Evolutionary conservation across 2,329 filamentous ascomycete species (phyloP).

Genomic region (Ophiocordyceps robertsii): DNA sequence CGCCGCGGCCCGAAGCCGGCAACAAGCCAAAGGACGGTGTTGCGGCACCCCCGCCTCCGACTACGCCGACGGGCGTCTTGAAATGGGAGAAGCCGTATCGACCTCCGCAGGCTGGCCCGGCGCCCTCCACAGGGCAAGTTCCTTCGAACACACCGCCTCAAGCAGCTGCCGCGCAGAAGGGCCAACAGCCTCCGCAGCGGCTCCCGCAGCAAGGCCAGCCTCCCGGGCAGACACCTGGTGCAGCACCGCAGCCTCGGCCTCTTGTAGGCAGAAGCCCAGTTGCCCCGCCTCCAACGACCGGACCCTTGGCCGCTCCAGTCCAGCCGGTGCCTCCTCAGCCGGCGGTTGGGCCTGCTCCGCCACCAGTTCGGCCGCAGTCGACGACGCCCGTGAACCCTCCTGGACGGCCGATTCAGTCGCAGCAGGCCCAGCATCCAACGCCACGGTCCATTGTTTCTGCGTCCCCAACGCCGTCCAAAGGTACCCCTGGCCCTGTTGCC

Average conservation of each 20-base stretch:
- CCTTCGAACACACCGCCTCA: slow-evolving; percentile 9
- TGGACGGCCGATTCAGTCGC: slow-evolving; percentile 17
- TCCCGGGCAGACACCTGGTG: slow-evolving; percentile 5
- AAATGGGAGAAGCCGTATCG: slow-evolving; percentile 30
- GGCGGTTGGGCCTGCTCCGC: slow-evolving; percentile 9
- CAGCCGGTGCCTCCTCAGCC: slow-evolving; percentile 19
- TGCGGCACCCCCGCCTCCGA: slow-evolving; percentile 8
- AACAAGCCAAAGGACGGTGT: slow-evolving; percentile 15
- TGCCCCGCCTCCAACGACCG: slow-evolving; percentile 20
- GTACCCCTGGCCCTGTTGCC: slow-evolving; percentile 8
- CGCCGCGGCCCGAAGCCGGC: slow-evolving; percentile 19
- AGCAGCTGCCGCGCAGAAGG: background rate
- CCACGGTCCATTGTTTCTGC: slow-evolving; percentile 19
- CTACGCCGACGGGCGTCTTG: slow-evolving; percentile 13
- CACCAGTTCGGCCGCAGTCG: slow-evolving; percentile 16
- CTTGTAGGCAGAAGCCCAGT: slow-evolving; percentile 15
- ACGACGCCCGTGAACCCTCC: slow-evolving; percentile 21
- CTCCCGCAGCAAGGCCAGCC: slow-evolving; percentile 3
- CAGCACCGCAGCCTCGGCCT: slow-evolving; percentile 8
- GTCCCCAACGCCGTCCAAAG: slow-evolving; percentile 13
- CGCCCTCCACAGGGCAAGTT: slow-evolving; percentile 11
- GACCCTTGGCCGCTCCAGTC: slow-evolving; percentile 20
- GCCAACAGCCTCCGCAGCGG: background rate
- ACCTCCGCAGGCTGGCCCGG: slow-evolving; percentile 14
- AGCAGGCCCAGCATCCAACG: slow-evolving; percentile 11